Evolutionary conservation across 345 rosid genomes (phyloP), one percentile per base, ranked within the genome.

Genomic region (Limnanthes douglasii): DNA sequence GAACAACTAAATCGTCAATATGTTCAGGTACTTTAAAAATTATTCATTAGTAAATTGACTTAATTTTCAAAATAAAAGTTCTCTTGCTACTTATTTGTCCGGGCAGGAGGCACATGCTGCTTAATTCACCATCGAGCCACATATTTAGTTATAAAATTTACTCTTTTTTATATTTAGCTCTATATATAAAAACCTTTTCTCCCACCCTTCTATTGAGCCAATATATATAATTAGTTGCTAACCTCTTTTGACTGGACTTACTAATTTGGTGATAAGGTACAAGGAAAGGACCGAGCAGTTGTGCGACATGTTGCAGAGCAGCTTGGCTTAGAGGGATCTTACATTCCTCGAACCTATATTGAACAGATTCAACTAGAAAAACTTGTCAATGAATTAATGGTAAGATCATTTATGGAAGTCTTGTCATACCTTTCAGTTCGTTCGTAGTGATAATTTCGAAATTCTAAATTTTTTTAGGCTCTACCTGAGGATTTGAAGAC

Each of bases 331-430:
- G 86, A 79, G 58, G 93, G 86, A 15, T 78, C 93, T 6, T 84
- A 57, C 56, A 52, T 64, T 59, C 72, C 95, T 15, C 86, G 93
- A 4, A 79, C 95, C 27, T 84, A 84, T 46, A 84, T 84, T 28
- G 95, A 84, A 54, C 93, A 78, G 56, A 84, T 84, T 50, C 95
- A 84, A 51, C 52, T 84, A 56, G 95, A 84, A 53, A 73, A 84
- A 56, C 74, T 84, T 43, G 68, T 84, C 48, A 70, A 73, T 44
- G 95, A 84, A 54, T 75, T 70, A 42, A 78, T 75, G 95, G 93
- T 84, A 78, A 45, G 84, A 21, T 19, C 25, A 25, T 1, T 12
- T 14, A 35, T 55, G 31, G 32, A 17, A 1, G 12, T 37, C 11
- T 24, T 48, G 23, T 18, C 16, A 15, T 37, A 15, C 31, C 25